Base-by-base conservation (phyloP, 495 filamentous ascomycete genomes). In the Echria macrotheca region DNA sequence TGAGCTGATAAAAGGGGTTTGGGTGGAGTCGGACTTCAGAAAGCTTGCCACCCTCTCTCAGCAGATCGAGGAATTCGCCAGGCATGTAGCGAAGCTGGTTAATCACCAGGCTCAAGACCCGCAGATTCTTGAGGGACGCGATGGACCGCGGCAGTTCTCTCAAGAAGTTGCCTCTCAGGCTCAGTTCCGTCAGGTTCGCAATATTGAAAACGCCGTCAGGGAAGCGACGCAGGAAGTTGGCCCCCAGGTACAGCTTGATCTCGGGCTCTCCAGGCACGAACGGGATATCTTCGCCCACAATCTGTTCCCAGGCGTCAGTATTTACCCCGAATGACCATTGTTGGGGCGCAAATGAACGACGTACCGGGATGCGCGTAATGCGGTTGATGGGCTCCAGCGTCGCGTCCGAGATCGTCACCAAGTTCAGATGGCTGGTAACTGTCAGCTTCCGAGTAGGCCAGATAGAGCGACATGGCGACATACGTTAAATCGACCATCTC, bases 1-100 rank as follows among this genome's bases (percentile, higher is more conserved):
- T 25, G 6, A 72, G 69, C 23, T 56, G 54, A 24, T 66, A 57
- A 44, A 78, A 77, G 0, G 70, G 67, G 48, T 82, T 81, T 2
- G 75, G 73, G 35, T 71, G 69, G 25, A 74, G 50, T 11, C 55
- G 55, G 12, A 79, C 44, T 1, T 49, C 62, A 1, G 44, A 45
- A 12, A 79, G 63, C 31, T 60, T 66, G 43, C 56, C 53, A 6
- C 56, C 67, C 10, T 37, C 63, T 9, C 68, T 64, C 31, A 89
- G 62, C 2, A 89, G 65, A 43, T 70, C 67, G 1, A 89, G 68
- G 0, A 91, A 61, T 56, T 91, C 87, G 63, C 74, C 85, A 0
- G 89, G 89, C 5, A 95, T 75, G 44, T 66, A 80, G 4, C 68
- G 69, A 7, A 95, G 71, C n/a, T 64, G 57, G 53, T 93, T 93